phyloP scores from a whole-genome alignment of 352 stramenopile genomes.

The Globisporangium nunn region DNA sequence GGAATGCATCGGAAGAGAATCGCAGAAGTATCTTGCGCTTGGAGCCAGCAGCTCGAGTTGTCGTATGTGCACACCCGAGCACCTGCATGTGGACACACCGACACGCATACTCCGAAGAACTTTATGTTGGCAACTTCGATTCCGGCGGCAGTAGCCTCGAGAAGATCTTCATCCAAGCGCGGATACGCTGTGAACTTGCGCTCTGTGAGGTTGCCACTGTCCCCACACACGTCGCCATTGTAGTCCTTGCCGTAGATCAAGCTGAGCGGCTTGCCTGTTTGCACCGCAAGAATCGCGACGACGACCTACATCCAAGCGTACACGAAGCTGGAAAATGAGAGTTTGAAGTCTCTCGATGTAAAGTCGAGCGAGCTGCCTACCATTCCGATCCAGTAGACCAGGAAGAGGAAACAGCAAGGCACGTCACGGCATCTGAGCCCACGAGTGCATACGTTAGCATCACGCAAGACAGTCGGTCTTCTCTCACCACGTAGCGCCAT shows the following conservation, averaged over 20 bases:
- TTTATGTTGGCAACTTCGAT: slow-evolving; percentile 41
- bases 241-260: slow-evolving; percentile 81
- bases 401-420: slow-evolving; percentile 73
- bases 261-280: slow-evolving; percentile 62
- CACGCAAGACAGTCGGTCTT: not conserved
- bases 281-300: slow-evolving; percentile 52
- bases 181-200: slow-evolving; percentile 64
- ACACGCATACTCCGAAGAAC: slow-evolving; percentile 80
- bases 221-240: slow-evolving; percentile 73
- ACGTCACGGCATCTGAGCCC: slow-evolving; percentile 61
- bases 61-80: slow-evolving; percentile 66
- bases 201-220: slow-evolving; percentile 23
- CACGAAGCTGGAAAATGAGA: not conserved
- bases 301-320: slow-evolving; percentile 11
- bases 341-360: not conserved
- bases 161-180: slow-evolving; percentile 73
- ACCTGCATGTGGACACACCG: slow-evolving; percentile 37
- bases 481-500: no score
- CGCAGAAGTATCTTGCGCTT: slow-evolving; percentile 37
- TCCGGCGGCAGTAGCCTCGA: slow-evolving; percentile 29
- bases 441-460: not conserved
- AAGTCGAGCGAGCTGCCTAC: slow-evolving; percentile 8
- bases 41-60: slow-evolving; percentile 56
- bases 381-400: slow-evolving; percentile 86
- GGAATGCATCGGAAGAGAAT: slow-evolving; percentile 76